phyloP scores from a whole-genome alignment of 2,329 filamentous ascomycete genomes.

The Cucurbitaria berberidis region DNA sequence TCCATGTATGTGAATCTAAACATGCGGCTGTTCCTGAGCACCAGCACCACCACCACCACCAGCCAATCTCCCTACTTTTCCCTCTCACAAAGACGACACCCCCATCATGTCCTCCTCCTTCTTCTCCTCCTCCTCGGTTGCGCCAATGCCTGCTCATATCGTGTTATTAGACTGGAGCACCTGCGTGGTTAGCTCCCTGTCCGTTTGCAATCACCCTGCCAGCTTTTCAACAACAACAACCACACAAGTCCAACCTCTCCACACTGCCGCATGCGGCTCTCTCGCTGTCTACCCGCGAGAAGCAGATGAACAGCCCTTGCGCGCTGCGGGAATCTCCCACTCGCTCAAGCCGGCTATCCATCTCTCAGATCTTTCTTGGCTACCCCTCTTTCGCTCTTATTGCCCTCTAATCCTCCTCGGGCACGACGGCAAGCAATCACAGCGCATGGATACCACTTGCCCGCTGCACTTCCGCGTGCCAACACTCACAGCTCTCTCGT shows the following conservation, averaged over 20 bases:
- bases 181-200: constrained; percentile 6
- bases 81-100: not conserved
- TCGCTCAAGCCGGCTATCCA: constrained; percentile 20
- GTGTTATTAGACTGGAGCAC: constrained; percentile 1
- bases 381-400: constrained; percentile 22
- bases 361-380: constrained; percentile 30
- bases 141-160: constrained; percentile 13
- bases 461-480: constrained; percentile 1
- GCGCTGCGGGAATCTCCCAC: constrained; percentile 10
- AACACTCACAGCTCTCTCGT: not conserved
- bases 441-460: not conserved
- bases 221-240: not conserved
- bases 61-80: constrained; percentile 3
- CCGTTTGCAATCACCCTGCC: constrained; percentile 11
- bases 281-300: constrained; percentile 1
- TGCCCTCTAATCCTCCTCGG: constrained; percentile 9
- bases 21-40: constrained; percentile 6
- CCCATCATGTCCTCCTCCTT: constrained; percentile 7
- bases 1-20: not conserved
- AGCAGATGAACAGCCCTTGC: constrained; percentile 4
- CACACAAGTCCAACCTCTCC: not conserved
- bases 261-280: constrained; percentile 11
- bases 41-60: too few relatives aligned
- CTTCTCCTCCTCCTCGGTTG: constrained; percentile 5
- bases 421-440: constrained; percentile 20